Evolutionary conservation across 2,329 filamentous ascomycete genomes (phyloP), one percentile per base, ranked within the genome.

Genomic region (Blastomyces emzantsi): DNA sequence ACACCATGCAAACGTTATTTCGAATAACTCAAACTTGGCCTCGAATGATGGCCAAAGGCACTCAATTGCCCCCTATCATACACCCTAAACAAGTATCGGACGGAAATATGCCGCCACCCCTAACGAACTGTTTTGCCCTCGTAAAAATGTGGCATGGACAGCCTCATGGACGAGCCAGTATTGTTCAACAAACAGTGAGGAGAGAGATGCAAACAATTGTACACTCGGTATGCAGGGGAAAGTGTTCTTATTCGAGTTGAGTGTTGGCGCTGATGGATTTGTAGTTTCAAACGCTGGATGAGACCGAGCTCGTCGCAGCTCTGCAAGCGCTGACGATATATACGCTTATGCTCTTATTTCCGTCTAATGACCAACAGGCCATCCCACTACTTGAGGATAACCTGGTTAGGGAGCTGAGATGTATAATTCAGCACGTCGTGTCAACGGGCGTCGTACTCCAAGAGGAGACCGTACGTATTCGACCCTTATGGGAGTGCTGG

Each of bases 261-360:
- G 13, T 2, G 2, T 54, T 22, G 28, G 55, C n/a, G 43, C 54
- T 59, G 41, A 66, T 39, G 11, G 45, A 51, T 49, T 45, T 49
- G 25, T 60, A 75, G 74, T 75, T 73, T 61, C 69, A 67, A 56
- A 68, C 67, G 11, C 72, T 73, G 51, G 72, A 77, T 59, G 71
- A 74, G 60, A 64, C 67, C 6, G 70, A 71, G 36, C 69, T 77
- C 3, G 66, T 77, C 17, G 70, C 74, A 30, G 71, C 73, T 2
- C 63, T 77, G 2, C 76, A 78, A 67, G 71, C 75, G 36, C 66
- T 77, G 1, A 68, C 72, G 1, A 71, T 78, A 28, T 77, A 78
- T 61, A 68, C 72, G 0, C 70, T 78, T 7, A 71, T 79, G 11
- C 70, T 78, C 19, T 67, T 78, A 39, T 78, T 76, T 64, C 75